Conservation (phyloP, 1,284 basidiomycete genomes). For the Ceratobasidium sp. region DNA sequence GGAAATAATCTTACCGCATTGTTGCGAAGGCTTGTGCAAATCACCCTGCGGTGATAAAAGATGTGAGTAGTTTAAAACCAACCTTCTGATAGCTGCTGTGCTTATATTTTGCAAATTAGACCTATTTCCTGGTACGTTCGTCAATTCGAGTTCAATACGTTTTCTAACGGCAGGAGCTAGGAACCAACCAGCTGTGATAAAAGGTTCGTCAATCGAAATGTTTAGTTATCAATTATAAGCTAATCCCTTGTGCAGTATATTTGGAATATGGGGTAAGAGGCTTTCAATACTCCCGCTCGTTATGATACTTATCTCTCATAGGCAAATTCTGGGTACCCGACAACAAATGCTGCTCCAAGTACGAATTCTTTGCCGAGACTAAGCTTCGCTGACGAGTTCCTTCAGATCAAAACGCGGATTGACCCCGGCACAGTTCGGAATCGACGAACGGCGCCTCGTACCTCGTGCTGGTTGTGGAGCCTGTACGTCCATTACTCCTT, state of each 20-base stretch:
- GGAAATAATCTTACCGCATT: background rate
- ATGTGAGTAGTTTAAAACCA: background rate
- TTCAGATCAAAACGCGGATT: too few species aligned
- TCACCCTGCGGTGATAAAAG: constrained; percentile 15
- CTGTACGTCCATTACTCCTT: too few species aligned
- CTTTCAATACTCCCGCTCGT: background rate
- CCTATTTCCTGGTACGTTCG: background rate
- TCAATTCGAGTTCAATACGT: background rate
- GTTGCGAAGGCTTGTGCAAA: background rate
- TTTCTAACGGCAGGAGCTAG: background rate
- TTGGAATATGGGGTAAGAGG: constrained; percentile 17
- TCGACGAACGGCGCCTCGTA: too few species aligned
- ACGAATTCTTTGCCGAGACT: background rate
- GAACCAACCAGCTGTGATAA: constrained; percentile 26
- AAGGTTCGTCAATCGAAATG: background rate
- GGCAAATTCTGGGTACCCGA: constrained; percentile 17
- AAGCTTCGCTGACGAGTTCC: too few species aligned
- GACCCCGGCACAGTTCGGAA: too few species aligned
- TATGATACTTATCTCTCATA: background rate
- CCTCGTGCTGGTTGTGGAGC: too few species aligned
- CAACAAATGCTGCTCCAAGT: constrained; percentile 9
- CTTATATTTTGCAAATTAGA: background rate
- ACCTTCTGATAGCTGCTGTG: background rate
- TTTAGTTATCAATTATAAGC: too few species aligned
- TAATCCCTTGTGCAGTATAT: background rate